Base-by-base conservation (phyloP, 495 filamentous ascomycete species). In the Penicillium nucicola region DNA sequence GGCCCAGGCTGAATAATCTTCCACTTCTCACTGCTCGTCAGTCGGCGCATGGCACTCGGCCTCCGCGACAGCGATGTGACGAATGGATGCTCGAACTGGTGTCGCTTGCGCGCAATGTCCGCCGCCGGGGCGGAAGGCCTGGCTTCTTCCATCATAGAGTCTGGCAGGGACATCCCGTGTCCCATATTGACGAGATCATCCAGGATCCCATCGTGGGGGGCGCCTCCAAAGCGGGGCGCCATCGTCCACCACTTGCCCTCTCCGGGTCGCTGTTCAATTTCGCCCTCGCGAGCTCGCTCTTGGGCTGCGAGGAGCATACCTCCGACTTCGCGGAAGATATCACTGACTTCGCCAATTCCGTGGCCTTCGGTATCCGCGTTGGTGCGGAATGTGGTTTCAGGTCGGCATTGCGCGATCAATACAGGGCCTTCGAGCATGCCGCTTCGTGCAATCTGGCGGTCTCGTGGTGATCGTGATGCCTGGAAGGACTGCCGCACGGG, bases 211-310 rank as follows among this genome's bases (percentile, higher is more conserved):
- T 85, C 84, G 44, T 84, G 83, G 32, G 80, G 67, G 10, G 84
- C 84, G 32, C 86, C 87, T 39, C 91, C 90, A 82, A 90, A 95
- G 17, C 91, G 79, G 23, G 80, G 84, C 48, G 67, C 74, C 19
- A 70, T 82, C 3, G 84, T 82, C 89, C 89, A 96, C 90, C 91
- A 96, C 52, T 84, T 78, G 3, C 81, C 85, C 46, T 90, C 84
- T 3, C 89, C 89, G 6, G 88, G 78, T 19, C 72, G 76, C 50
- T 78, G 74, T 62, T 95, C 88, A 6, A 58, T 50, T 42, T 72
- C 77, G 5, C 86, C 86, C 62, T 93, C 81, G 25, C 90, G 79
- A 11, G 84, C 81, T 23, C 91, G 82, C 62, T 95, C 88, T 69
- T 96, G 90, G 0, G 89, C 91, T 8, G 89, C 78, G 32, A 90